phyloP scores from a whole-genome alignment of 306 rosid species.

The Lathyrus tuberosus region DNA sequence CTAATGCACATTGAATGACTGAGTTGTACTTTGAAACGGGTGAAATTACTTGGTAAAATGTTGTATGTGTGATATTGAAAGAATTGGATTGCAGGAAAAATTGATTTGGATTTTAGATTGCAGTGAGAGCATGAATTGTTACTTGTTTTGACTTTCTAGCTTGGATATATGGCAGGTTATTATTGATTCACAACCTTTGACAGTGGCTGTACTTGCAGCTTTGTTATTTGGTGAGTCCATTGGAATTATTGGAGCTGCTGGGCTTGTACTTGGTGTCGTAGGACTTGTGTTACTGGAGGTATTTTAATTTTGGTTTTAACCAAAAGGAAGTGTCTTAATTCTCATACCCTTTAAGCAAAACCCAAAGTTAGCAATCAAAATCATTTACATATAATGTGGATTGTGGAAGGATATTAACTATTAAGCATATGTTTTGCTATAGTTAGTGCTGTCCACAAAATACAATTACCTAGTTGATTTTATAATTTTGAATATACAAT shows the following conservation, averaged over 20 bases:
- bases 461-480: conserved; percentile 15
- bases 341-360: neutral
- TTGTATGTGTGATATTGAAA: conserved; percentile 8
- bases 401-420: neutral
- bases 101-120: conserved; percentile 20
- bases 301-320: neutral
- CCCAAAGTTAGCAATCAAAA: conserved; percentile 9
- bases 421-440: conserved; percentile 18
- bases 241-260: conserved; percentile 79
- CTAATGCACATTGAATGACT: conserved; percentile 3
- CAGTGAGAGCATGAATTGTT: conserved; percentile 4
- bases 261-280: conserved; percentile 84
- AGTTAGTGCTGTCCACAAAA: neutral
- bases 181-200: conserved; percentile 95
- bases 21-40: conserved; percentile 1
- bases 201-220: conserved; percentile 91
- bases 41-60: conserved; percentile 1
- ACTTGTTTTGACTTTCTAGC: conserved; percentile 26
- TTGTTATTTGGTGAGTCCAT: conserved; percentile 91
- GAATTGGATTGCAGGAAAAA: neutral
- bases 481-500: conserved; percentile 1
- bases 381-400: conserved; percentile 1
- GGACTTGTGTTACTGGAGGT: conserved; percentile 95
- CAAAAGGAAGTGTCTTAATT: conserved; percentile 4
- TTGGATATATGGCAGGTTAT: conserved; percentile 66